A percentile compares a stretch with the other conserved stretches of the same genome.
phyloP scores from a whole-genome alignment of 192 early-diverging fungal genomes.

The Lobosporangium transversale region DNA sequence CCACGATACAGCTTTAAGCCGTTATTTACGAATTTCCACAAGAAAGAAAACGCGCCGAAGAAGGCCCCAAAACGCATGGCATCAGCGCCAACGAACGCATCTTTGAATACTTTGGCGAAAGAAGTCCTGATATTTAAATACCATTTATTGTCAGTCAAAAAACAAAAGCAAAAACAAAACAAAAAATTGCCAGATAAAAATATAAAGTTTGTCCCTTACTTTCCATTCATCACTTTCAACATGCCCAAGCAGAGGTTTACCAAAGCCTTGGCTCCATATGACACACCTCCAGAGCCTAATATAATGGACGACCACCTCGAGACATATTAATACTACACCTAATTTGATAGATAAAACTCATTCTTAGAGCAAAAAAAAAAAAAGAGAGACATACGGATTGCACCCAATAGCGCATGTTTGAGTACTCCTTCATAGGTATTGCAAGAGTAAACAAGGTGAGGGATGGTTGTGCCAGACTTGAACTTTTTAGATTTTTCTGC shows the following conservation, averaged over 20 bases:
- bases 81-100: conserved; percentile 64
- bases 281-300: conserved; percentile 36
- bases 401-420: conserved; percentile 39
- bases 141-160: background rate
- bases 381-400: conserved; percentile 34
- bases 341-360: too few relatives aligned
- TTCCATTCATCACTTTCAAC: conserved; percentile 48
- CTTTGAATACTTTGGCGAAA: conserved; percentile 15
- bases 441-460: conserved; percentile 26
- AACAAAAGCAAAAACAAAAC: background rate
- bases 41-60: conserved; percentile 78
- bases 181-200: background rate
- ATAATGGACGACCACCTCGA: too few relatives aligned
- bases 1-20: conserved; percentile 58
- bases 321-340: too few relatives aligned
- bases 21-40: conserved; percentile 81
- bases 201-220: too few relatives aligned
- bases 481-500: conserved; percentile 42
- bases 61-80: conserved; percentile 74
- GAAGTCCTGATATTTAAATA: conserved; percentile 25
- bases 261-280: conserved; percentile 41
- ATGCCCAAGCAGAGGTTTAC: conserved; percentile 48
- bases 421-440: conserved; percentile 46
- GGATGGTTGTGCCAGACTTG: conserved; percentile 41
- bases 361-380: too few relatives aligned